Base-by-base conservation (phyloP, 2,329 filamentous ascomycete species). In the Fusarium miscanthi region DNA sequence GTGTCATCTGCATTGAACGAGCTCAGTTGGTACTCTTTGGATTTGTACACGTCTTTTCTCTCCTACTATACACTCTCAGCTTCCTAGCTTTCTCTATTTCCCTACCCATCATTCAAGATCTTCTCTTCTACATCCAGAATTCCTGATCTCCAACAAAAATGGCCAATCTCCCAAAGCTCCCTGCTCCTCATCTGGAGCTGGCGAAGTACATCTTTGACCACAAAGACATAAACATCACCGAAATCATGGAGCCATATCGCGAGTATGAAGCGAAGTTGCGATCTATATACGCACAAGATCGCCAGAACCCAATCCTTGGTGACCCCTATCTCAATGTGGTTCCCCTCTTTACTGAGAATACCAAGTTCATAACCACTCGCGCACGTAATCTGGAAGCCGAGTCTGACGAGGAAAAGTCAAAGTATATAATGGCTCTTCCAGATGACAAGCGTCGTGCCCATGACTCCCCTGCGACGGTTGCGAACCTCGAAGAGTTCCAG, bases 371-470 rank as follows among this genome's bases (percentile, higher is more conserved):
- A 78, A 91, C 85, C 66, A 87, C 90, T 57, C 87, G 90, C 49
- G 90, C 91, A 58, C 88, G 92, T 62, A 80, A 91, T 67, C 80
- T 91, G 3, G 84, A 83, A 3, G 66, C 79, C 5, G 92, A 94
- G 80, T 84, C 87, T 3, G 82, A 87, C 21, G 85, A 88, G 46
- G 88, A 92, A 74, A 89, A 87, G 75, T 86, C 89, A 19, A 87
- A 82, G 76, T 94, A 93, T 77, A 88, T 94, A 78, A 93, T 94
- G 91, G 79, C 88, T 10, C 85, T 94, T 33, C 85, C 87, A 0
- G 82, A 87, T 1, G 84, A 89, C 7, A 86, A 91, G 56, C 90
- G 94, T 40, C 90, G 90, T 53, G 76, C 84, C 1, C 82, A 89
- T 78, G 91, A 89, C 9, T 87, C 90, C 3, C 89, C 89, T 6